These are phyloP conservation scores for Friedmanniomyces simplex DNA, from an alignment of 495 filamentous ascomycete species.

Conservation along the genomic window DNA sequence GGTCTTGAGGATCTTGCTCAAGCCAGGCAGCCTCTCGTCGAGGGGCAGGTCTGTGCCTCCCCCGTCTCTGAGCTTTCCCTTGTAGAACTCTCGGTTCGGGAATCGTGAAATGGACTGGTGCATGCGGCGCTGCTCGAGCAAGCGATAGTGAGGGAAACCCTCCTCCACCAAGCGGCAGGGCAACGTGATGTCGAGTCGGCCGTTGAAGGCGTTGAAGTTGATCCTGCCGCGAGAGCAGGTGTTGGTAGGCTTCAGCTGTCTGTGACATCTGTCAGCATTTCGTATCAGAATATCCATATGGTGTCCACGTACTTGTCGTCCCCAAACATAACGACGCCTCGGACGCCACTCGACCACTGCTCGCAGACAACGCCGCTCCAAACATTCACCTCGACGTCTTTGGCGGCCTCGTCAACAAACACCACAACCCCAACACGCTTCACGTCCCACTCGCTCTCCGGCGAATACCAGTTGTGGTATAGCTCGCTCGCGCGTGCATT, in stretches of 20 bases:
- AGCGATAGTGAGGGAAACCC: neutral
- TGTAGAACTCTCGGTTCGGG: slow-evolving; percentile 5
- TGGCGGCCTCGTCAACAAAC: slow-evolving; percentile 10
- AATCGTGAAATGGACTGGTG: neutral
- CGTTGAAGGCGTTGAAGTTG: slow-evolving; percentile 5
- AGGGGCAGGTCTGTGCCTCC: neutral
- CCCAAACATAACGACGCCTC: slow-evolving; percentile 9
- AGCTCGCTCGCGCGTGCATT: slow-evolving; percentile 3
- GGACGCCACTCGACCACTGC: neutral
- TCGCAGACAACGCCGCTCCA: slow-evolving; percentile 2
- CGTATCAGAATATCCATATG: neutral
- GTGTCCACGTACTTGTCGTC: slow-evolving; percentile 5
- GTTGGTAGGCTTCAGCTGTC: slow-evolving; percentile 9
- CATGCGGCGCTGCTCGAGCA: slow-evolving; percentile 12
- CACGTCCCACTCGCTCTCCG: neutral
- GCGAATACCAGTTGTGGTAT: neutral
- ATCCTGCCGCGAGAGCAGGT: neutral
- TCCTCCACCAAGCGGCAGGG: neutral
- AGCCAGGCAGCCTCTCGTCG: neutral
- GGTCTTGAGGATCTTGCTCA: neutral
- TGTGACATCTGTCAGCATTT: neutral
- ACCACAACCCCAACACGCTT: slow-evolving; percentile 1
- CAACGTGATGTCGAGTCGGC: slow-evolving; percentile 4
- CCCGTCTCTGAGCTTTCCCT: slow-evolving; percentile 2
- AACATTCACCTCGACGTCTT: slow-evolving; percentile 5